Evolutionary conservation across 306 rosid species (phyloP).

Genomic region (Castanospermum australe): DNA sequence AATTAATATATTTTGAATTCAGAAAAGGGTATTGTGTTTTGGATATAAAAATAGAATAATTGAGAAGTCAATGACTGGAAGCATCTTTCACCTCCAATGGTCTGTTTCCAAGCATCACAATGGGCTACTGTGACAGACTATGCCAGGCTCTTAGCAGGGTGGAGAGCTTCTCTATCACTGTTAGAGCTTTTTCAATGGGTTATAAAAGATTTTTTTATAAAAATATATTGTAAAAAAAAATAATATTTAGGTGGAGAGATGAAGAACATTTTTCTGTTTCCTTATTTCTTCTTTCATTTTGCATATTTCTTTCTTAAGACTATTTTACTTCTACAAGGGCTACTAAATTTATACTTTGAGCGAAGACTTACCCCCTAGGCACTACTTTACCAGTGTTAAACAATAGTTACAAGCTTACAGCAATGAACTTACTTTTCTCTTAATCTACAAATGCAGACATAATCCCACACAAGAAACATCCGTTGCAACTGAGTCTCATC

Average conservation of each 20-base stretch:
- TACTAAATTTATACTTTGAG: background rate
- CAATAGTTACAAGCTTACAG: background rate
- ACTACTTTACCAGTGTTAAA: background rate
- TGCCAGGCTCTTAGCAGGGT: background rate
- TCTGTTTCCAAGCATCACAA: background rate
- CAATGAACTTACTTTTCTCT: slow-evolving; percentile 71
- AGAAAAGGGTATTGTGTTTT: background rate
- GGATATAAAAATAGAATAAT: background rate
- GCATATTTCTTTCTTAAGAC: background rate
- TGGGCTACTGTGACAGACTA: background rate
- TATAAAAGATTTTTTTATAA: background rate
- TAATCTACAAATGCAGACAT: slow-evolving; percentile 61
- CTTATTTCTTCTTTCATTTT: slow-evolving; percentile 1
- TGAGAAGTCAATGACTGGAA: background rate
- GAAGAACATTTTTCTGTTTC: background rate
- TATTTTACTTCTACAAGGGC: background rate
- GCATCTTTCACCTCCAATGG: background rate
- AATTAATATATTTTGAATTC: background rate
- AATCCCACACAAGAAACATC: slow-evolving; percentile 71
- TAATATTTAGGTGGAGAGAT: background rate
- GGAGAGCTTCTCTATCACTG: background rate
- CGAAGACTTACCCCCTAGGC: background rate
- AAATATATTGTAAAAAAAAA: background rate
- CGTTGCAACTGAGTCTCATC: slow-evolving; percentile 84
- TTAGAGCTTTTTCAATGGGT: background rate